Evolutionary conservation across 108 stramenopile species (phyloP).

Genomic region (Halocafeteria seosinensis): DNA sequence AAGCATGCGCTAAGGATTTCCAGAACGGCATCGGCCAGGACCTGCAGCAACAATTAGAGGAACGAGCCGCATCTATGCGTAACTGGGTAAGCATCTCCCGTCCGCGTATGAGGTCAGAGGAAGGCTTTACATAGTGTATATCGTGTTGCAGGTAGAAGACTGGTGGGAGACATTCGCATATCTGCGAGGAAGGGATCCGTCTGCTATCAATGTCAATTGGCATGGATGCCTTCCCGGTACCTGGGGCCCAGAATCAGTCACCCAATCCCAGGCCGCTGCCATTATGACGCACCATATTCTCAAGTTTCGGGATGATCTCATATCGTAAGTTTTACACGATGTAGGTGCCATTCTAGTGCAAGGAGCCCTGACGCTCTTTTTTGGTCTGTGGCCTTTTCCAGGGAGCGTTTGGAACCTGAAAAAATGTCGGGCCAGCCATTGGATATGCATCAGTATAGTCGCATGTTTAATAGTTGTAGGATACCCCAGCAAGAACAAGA

Average conservation of each 20-base stretch:
- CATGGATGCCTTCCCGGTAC: background rate
- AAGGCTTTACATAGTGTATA: no score
- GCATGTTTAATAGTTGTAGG: constrained; percentile 6
- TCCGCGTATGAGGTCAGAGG: no score
- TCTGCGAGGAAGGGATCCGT: background rate
- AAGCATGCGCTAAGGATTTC: background rate
- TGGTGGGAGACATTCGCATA: constrained; percentile 2
- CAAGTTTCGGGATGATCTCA: no score
- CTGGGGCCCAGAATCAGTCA: background rate
- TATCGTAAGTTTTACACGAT: no score
- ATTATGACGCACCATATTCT: background rate
- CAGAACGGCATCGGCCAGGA: background rate
- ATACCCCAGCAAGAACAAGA: constrained; percentile 2
- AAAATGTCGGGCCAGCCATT: background rate
- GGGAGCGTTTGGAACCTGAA: background rate
- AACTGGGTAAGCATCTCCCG: constrained; percentile 11
- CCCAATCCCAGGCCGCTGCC: background rate
- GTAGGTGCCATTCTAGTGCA: no score
- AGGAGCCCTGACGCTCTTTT: no score
- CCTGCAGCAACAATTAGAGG: constrained; percentile 3
- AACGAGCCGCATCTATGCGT: background rate
- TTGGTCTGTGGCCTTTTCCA: no score
- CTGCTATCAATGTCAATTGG: background rate
- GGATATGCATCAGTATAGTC: constrained; percentile 13
- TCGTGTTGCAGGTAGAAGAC: background rate